Evolutionary conservation across 768 basidiomycete genomes (phyloP).

Genomic region (Amanita muscaria): DNA sequence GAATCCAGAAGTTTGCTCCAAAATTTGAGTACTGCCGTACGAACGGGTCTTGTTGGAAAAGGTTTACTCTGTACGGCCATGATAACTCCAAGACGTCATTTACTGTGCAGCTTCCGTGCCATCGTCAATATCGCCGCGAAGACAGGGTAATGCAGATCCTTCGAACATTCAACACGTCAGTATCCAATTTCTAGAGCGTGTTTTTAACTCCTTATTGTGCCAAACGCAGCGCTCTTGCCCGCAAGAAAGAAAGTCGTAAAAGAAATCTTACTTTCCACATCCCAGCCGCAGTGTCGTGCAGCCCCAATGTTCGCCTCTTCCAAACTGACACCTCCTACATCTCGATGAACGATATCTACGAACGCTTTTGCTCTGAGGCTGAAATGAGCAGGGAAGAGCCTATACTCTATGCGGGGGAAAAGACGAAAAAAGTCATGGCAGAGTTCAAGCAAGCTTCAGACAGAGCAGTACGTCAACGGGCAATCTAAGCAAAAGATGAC

Average conservation of each 20-base stretch:
- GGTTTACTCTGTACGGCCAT: slow-evolving; percentile 83
- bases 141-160: slow-evolving; percentile 88
- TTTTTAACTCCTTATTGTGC: slow-evolving; percentile 6
- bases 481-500: no score
- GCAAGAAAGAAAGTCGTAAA: slow-evolving; percentile 89
- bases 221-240: slow-evolving; percentile 56
- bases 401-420: slow-evolving; percentile 77
- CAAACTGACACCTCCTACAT: slow-evolving; percentile 91
- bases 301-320: slow-evolving; percentile 74
- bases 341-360: slow-evolving; percentile 88
- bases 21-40: slow-evolving; percentile 87
- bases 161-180: slow-evolving; percentile 86
- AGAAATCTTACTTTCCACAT: slow-evolving; percentile 88
- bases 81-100: slow-evolving; percentile 89
- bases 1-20: slow-evolving; percentile 84
- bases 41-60: slow-evolving; percentile 79
- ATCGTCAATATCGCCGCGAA: slow-evolving; percentile 81
- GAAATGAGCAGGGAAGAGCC: slow-evolving; percentile 85
- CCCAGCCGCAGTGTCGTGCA: slow-evolving; percentile 78
- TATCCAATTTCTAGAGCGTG: slow-evolving; percentile 1
- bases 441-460: slow-evolving; percentile 45
- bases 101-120: slow-evolving; percentile 81
- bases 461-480: slow-evolving; percentile 29
- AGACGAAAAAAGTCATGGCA: slow-evolving; percentile 60
- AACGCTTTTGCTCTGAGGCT: slow-evolving; percentile 70